Base-by-base conservation (phyloP, 306 rosid genomes). In the Trifolium dubium region DNA sequence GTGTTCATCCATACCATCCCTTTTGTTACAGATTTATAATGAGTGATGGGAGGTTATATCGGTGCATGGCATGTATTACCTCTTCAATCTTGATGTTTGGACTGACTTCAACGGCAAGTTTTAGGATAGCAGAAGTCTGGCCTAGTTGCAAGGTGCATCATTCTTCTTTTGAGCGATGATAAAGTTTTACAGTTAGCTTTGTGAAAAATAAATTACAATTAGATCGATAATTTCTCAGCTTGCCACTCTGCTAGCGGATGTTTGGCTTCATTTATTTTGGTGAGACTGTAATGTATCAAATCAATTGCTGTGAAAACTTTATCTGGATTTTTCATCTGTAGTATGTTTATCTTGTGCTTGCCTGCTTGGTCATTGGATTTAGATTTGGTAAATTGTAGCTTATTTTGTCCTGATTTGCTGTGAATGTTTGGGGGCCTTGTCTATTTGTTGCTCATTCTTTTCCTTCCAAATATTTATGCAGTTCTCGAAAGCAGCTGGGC, bases 401-500 rank as follows among this genome's bases (percentile, higher is more conserved):
- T 49, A 9, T 67, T 65, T 53, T 53, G 15, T n/a, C 69, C 39
- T 61, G 6, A 11, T 60, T 54, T 51, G 3, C 23, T 11, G 30
- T 53, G 44, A 30, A 43, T 67, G 19, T 31, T 41, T 67, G 74
- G 47, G 54, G 54, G 54, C 10, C 19, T 29, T 15, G 59, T 43
- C 37, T 34, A 12, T 71, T 71, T 41, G 43, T 29, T 77, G 53
- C 74, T 77, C 67, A 50, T 80, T 75, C 63, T 62, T 64, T 77
- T 23, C 17, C 30, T 67, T 62, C 51, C 39, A 73, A 55, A 75
- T 37, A 76, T 49, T 29, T 73, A 51, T 49, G 10, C 68, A 92
- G 97, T 92, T 92, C 83, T 89, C 99, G 6, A 94, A 87, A 83
- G 84, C 97, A 59, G 95, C 97, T 73, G 86, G 83, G 70, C 87